phyloP scores from a whole-genome alignment of 2,329 filamentous ascomycete species.

The Colletotrichum cereale region DNA sequence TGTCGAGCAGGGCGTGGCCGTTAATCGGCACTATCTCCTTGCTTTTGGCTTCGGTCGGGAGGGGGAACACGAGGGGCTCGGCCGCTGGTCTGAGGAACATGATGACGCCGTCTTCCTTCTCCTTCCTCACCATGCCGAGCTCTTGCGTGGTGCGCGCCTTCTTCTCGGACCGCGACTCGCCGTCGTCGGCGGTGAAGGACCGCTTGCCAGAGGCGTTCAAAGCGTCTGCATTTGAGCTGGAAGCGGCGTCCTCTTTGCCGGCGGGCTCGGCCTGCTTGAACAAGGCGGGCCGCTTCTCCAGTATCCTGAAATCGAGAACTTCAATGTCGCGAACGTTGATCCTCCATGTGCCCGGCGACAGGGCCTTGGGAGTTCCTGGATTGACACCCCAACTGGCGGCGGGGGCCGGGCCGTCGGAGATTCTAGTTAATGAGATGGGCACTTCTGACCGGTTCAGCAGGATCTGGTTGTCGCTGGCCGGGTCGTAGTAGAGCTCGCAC shows the following conservation, averaged over 20 bases:
- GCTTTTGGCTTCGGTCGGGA: slow-evolving; percentile 60
- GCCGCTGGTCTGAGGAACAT: slow-evolving; percentile 65
- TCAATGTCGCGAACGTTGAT: slow-evolving; percentile 63
- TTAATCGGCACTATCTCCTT: slow-evolving; percentile 61
- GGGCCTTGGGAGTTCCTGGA: slow-evolving; percentile 58
- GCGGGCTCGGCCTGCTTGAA: slow-evolving; percentile 48
- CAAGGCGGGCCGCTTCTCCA: slow-evolving; percentile 65
- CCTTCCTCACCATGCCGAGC: slow-evolving; percentile 42
- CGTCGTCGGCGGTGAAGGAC: slow-evolving; percentile 59
- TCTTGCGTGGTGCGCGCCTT: slow-evolving; percentile 55
- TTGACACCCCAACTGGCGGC: slow-evolving; percentile 54
- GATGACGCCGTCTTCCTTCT: slow-evolving; percentile 64
- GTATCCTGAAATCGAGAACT: slow-evolving; percentile 69
- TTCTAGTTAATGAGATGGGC: slow-evolving; percentile 62
- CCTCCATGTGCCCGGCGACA: slow-evolving; percentile 69
- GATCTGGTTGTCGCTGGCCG: slow-evolving; percentile 69
- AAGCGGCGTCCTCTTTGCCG: slow-evolving; percentile 39
- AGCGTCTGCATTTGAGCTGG: slow-evolving; percentile 49
- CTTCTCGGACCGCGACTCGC: slow-evolving; percentile 56
- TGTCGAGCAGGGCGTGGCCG: slow-evolving; percentile 64
- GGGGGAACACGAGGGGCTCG: slow-evolving; percentile 65
- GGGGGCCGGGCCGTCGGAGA: slow-evolving; percentile 55
- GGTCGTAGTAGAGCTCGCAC: slow-evolving; percentile 72
- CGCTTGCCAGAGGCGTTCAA: slow-evolving; percentile 65
- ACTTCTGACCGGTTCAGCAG: slow-evolving; percentile 67